Evolutionary conservation across 129 eudicot species (phyloP).

Genomic region (Oenanthe sinensis): DNA sequence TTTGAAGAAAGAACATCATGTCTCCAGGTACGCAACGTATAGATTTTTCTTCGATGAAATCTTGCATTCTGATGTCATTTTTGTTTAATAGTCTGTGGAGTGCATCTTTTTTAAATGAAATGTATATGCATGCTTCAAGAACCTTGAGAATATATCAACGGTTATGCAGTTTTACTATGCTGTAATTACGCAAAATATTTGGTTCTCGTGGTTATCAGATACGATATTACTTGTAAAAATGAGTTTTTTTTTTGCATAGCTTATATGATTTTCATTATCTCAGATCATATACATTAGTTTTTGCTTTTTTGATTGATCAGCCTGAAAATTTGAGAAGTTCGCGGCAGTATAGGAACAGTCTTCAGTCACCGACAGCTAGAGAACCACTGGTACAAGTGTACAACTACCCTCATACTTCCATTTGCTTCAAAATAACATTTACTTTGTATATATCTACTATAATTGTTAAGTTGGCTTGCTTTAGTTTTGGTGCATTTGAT

Average conservation of each 20-base stretch:
- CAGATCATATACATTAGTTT: background rate
- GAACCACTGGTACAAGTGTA: background rate
- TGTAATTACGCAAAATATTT: background rate
- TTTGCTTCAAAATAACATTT: too few species aligned
- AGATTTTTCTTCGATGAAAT: background rate
- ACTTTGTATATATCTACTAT: too few species aligned
- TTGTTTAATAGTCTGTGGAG: background rate
- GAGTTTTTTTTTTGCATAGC: too few species aligned
- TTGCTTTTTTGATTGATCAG: background rate
- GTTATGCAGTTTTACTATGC: background rate
- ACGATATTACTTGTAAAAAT: background rate
- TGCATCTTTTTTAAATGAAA: too few species aligned
- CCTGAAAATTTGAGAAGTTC: background rate
- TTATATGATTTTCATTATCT: background rate
- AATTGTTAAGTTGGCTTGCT: too few species aligned
- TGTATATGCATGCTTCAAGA: background rate
- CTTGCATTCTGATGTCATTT: too few species aligned
- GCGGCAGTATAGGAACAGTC: background rate
- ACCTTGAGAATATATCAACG: background rate
- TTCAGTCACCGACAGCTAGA: background rate
- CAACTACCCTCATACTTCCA: too few species aligned
- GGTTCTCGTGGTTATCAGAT: background rate
- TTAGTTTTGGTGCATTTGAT: too few species aligned
- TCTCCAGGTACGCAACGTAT: slow-evolving; percentile 11
- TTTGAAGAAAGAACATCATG: slow-evolving; percentile 28